Evolutionary conservation across 345 rosid species (phyloP), one percentile per base, ranked within the genome.

Genomic region (Euphorbia lathyris): DNA sequence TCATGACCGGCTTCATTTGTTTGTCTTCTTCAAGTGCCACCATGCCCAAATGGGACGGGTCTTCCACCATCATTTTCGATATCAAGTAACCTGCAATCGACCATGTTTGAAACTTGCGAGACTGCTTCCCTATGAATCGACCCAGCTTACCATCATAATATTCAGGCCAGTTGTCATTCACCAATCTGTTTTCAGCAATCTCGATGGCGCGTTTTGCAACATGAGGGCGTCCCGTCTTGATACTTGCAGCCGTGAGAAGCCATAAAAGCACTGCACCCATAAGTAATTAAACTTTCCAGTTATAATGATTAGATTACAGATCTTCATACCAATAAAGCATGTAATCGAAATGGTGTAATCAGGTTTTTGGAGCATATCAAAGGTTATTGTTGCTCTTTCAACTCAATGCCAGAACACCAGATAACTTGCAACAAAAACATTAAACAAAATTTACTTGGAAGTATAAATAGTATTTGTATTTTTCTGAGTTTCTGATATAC

Each of bases 51-150:
- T 88, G 96, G 40, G 99, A 90, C 3, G 99, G 99, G 61, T 95
- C 97, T 79, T 95, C 99, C 64, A 92, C 47, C 97, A 95, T 83
- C 99, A 92, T 87, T 85, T 86, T 95, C 7, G 99, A 93, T 58
- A 95, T 97, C 79, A 95, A 81, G 79, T 90, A 92, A 23, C 99
- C 97, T 0, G 97, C 97, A 26, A 88, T 71, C 8, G 97, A 95
- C 99, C 99, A 95, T 2, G 99, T 95, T 59, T 95, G 97, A 72
- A 34, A 68, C 71, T 85, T 95, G 4, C 96, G 87, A 0, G 99
- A 79, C 74, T 95, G 97, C 83, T 95, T 95, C 47, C 99, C 99
- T 0, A 95, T 70, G 75, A 72, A 95, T 70, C 93, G 83, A n/a
- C 99, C 99, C 0, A 81, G 68, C 88, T 90, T 95, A 10, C 99